Evolutionary conservation across 768 basidiomycete genomes (phyloP), one percentile per base, ranked within the genome.

Genomic region (Suillus hirtellus): DNA sequence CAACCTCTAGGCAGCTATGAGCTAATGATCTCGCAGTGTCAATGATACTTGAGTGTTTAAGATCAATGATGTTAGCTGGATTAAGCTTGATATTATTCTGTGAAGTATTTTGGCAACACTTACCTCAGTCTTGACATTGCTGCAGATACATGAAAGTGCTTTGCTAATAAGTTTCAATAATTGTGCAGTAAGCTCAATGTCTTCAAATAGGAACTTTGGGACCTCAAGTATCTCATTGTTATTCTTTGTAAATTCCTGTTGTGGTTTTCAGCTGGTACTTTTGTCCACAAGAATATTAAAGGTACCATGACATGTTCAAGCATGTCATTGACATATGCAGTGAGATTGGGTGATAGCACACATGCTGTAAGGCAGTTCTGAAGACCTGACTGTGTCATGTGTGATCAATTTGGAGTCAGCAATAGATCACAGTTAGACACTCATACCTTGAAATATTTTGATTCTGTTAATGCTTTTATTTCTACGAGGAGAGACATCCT

Each of bases 291-390:
- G 44, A 4, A 46, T 46, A 46, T 46, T 21, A 5, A 46, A 46
- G 15, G 27, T 35, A 59, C 62, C 55, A 59, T 43, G 46, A 63
- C 49, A 37, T 63, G 38, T 24, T 21, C 31, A 15, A 59, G 62
- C 9, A 44, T 63, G 14, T 63, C 62, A n/a, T 31, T 58, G 34
- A 61, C 34, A 6, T 61, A 61, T 9, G 34, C 60, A 15, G 60
- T 61, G 44, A 61, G 44, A 52, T 52, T 61, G 3, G 60, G 60
- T 7, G 60, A 61, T 34, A 61, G 35, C 19, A 61, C 21, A 61
- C 60, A 61, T 11, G 49, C 60, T 7, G 35, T 61, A 34, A 61
- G 43, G 35, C 35, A 17, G 42, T 34, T 40, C 1, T 31, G 44
- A 34, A 61, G 47, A 17, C 34, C 17, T 15, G 49, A 31, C 60